phyloP scores from a whole-genome alignment of 768 basidiomycete species.

The Lactarius psammicola region DNA sequence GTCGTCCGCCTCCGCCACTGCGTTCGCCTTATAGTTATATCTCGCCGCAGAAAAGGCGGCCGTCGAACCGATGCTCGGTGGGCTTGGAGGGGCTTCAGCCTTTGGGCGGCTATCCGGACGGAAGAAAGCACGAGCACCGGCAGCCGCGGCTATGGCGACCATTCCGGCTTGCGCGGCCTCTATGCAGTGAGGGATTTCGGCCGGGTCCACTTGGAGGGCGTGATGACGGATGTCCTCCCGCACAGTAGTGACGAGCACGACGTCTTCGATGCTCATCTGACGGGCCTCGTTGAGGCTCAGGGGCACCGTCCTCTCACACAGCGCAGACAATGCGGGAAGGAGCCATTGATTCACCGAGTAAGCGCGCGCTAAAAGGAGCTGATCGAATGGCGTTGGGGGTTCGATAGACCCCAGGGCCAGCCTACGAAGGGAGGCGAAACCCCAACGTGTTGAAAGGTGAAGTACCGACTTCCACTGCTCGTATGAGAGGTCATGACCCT shows the following conservation, averaged over 20 bases:
- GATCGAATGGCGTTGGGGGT: slow-evolving; percentile 28
- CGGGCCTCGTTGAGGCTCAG: slow-evolving; percentile 24
- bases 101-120: too few relatives aligned
- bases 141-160: slow-evolving; percentile 1
- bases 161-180: slow-evolving; percentile 17
- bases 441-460: slow-evolving; percentile 28
- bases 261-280: slow-evolving; percentile 24
- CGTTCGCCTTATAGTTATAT: not conserved
- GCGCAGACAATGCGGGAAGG: slow-evolving; percentile 17
- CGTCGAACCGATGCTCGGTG: not conserved
- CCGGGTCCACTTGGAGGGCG: slow-evolving; percentile 9
- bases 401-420: slow-evolving; percentile 24
- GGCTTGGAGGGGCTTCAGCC: not conserved
- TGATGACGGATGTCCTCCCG: slow-evolving; percentile 26
- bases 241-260: slow-evolving; percentile 21
- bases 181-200: slow-evolving; percentile 14
- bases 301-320: slow-evolving; percentile 22
- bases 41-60: not conserved
- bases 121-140: not conserved
- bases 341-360: slow-evolving; percentile 26
- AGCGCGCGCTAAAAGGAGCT: slow-evolving; percentile 22
- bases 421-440: slow-evolving; percentile 26
- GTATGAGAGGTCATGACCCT: slow-evolving; percentile 16
- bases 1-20: not conserved
- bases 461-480: slow-evolving; percentile 30